Conservation (phyloP, 331 rosid genomes). For the Phaseolus coccineus region DNA sequence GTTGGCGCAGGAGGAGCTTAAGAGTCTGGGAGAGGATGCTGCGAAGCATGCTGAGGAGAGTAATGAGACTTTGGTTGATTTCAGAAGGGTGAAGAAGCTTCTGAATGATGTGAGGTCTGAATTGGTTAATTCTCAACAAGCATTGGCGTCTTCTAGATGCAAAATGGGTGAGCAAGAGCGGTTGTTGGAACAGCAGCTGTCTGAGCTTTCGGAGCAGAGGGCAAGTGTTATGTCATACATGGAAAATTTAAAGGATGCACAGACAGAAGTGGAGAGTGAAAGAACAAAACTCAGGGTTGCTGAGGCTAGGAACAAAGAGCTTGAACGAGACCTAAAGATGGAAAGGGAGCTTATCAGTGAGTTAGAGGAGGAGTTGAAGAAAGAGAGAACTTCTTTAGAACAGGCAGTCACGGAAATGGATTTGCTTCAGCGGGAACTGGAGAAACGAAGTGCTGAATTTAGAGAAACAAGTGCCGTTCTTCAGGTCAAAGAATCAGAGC, state of each 20-base stretch:
- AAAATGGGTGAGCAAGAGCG: conserved; percentile 78
- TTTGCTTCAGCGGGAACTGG: conserved; percentile 65
- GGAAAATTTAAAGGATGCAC: conserved; percentile 70
- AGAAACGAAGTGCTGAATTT: conserved; percentile 55
- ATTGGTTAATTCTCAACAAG: conserved; percentile 87
- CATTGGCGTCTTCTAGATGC: conserved; percentile 67
- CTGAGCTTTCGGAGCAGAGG: conserved; percentile 76
- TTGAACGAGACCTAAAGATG: conserved; percentile 61
- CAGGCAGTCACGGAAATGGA: conserved; percentile 67
- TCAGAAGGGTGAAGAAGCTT: conserved; percentile 75
- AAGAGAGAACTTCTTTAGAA: conserved; percentile 67
- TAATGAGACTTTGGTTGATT: conserved; percentile 64
- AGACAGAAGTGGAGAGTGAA: conserved; percentile 78
- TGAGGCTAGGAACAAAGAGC: conserved; percentile 71
- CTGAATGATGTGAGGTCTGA: conserved; percentile 77
- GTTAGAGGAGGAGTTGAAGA: conserved; percentile 71
- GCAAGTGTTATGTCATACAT: conserved; percentile 64
- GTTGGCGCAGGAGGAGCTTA: conserved; percentile 79
- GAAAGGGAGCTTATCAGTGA: conserved; percentile 70
- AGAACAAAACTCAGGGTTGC: conserved; percentile 66
- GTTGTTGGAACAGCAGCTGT: conserved; percentile 64
- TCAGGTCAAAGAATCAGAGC: conserved; percentile 68
- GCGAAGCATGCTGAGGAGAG: conserved; percentile 61
- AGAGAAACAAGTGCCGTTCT: conserved; percentile 60
- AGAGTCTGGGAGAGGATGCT: conserved; percentile 66